Evolutionary conservation across 1,139 yeast genomes (phyloP), one percentile per base, ranked within the genome.

Genomic region (Hemisphaericaspora subhashii): DNA sequence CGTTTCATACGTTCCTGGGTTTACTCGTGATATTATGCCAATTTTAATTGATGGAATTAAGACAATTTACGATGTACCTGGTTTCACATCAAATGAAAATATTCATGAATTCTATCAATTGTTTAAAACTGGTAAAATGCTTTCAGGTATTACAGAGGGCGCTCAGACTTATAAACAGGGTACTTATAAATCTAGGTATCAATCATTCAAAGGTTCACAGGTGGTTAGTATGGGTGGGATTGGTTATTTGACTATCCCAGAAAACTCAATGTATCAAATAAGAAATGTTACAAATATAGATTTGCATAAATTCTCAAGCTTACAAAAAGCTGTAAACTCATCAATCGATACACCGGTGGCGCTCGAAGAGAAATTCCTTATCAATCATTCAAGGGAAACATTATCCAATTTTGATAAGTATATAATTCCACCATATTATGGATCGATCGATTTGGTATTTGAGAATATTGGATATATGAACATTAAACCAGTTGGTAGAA

Each of bases 391-490:
- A n/a, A 52, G 51, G 8, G 52, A 54, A 13, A 61, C 60, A 40
- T 61, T 71, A 1, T 52, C 55, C 12, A 51, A 58, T 2, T 54
- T 73, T 47, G 66, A 58, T 2, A 62, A 79, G 39, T 79, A 66
- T 44, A 64, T 75, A 3, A 64, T 83, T 4, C 89, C 90, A 0
- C 86, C 86, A n/a, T 83, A 83, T 48, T 64, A 62, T 37, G 94
- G 90, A 0, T 64, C 79, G 2, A 66, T 84, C 14, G 92, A 86
- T 50, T 53, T 87, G 20, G 86, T 86, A 0, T 52, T 88, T 11
- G 78, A 81, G 36, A 84, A 84, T 39, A 55, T 84, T 12, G 96
- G 96, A 0, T 79, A 76, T 46, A 49, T 87, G 2, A 79, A 81
- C 38, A 56, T 87, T 26, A 74, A 74, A 17, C 81, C 88, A 1